Base-by-base conservation (phyloP, 2,329 filamentous ascomycete genomes). In the Calonectria crousiana region DNA sequence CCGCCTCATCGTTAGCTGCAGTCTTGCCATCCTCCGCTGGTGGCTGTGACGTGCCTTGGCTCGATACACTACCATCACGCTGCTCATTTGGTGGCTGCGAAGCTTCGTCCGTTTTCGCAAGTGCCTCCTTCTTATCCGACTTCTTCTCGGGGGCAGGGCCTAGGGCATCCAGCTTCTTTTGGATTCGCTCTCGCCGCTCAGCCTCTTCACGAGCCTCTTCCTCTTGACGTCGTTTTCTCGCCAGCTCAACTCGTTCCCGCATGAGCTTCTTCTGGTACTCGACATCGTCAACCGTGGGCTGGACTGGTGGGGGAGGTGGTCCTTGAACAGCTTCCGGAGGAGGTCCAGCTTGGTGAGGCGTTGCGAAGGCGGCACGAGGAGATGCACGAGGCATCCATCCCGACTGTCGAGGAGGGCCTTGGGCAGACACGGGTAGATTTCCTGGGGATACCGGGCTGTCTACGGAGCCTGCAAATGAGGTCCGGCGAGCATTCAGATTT, bases 201-300 rank as follows among this genome's bases (percentile, higher is more conserved):
- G 92, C 93, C 80, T 95, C 93, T 79, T 94, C 93, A n/a, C 88
- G 90, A 26, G 90, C 92, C 78, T 93, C 92, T 82, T 95, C 90
- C 72, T 94, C 93, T 74, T 91, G 86, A 62, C 91, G 88, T 72
- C 93, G 89, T 80, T 93, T 92, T 80, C 93, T 92, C 26, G 93
- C 93, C 67, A 92, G 86, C 79, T 95, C 93, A 9, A 92, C 89
- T 49, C 91, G 91, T 79, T 95, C 92, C 47, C 89, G 89, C 93
- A 96, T 95, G 28, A 95, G 90, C 85, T 89, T 94, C 89, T 87
- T 94, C 85, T 91, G 93, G 80, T 86, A 90, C 83, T 88, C 92
- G 76, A 89, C 89, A 72, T 94, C 92, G 49, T 91, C 88, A 62
- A 90, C 89, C 3, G 83, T 81, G 30, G 82, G 81, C 28, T 81